Evolutionary conservation across 306 rosid genomes (phyloP).

Genomic region (Sicyos baderoa): DNA sequence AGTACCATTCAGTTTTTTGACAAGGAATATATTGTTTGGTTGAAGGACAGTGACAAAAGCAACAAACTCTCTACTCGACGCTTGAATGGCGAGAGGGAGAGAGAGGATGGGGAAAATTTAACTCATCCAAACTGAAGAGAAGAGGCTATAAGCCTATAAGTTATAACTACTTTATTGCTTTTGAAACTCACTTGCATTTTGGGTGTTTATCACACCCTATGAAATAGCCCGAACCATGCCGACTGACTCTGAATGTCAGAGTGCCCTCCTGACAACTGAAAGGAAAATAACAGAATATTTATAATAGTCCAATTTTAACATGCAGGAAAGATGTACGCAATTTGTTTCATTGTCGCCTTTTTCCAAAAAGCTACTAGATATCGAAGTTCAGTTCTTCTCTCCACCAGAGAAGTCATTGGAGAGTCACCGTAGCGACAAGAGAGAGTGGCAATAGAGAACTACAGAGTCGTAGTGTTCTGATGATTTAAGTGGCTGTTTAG

Average conservation of each 20-base stretch:
- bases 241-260: conserved; percentile 84
- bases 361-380: neutral
- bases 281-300: conserved; percentile 25
- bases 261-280: conserved; percentile 83
- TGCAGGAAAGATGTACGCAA: neutral
- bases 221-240: conserved; percentile 84
- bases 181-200: conserved; percentile 79
- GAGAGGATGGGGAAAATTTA: neutral
- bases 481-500: neutral
- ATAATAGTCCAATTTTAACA: neutral
- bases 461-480: neutral
- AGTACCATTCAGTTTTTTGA: neutral
- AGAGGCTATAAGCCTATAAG: neutral
- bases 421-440: too few species aligned
- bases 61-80: neutral
- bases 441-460: too few species aligned
- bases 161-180: neutral
- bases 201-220: conserved; percentile 94
- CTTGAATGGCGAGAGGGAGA: neutral
- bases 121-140: neutral
- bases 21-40: neutral
- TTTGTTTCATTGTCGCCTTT: neutral
- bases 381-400: too few species aligned
- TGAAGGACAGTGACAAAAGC: neutral
- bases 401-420: too few species aligned